Evolutionary conservation across 2,329 filamentous ascomycete species (phyloP), one percentile per base, ranked within the genome.

Genomic region (Fusarium duplospermum): DNA sequence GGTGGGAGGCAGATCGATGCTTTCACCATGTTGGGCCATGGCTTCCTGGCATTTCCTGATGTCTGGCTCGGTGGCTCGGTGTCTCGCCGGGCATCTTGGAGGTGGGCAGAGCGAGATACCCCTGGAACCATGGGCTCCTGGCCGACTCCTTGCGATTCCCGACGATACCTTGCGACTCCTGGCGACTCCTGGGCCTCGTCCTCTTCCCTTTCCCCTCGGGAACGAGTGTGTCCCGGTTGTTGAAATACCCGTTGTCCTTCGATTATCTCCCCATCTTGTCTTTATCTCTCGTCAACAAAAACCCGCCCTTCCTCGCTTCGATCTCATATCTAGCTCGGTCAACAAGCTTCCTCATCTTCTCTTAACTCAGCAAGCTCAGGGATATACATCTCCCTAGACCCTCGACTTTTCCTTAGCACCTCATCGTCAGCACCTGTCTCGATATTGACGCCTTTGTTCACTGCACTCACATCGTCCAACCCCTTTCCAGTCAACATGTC

Each of bases 401-500:
- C 50, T 57, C 4, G 22, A 42, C 36, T 58, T 57, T 27, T 35
- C 36, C 22, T 14, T 52, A 31, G 22, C 33, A 33, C 24, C 52
- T 38, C 52, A 29, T 20, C 20, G n/a, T 33, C 57, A 62, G 64
- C 36, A 50, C 13, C 60, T 64, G 29, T 20, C 52, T 29, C 47
- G 10, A 20, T 6, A 31, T 52, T 56, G 14, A 36, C 35, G 50
- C 36, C 31, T 35, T 38, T 56, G 22, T 45, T 27, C 33, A 31
- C 18, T 20, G 52, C 27, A 59, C 47, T 52, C 29, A 47, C 61
- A 31, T 27, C 22, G 8, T 4, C 13, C 27, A 22, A 40, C 36
- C 11, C 38, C 24, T 31, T 22, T 59, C 35, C 36, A 47, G 20
- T 18, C 69, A 70, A 56, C 22, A 83, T 83, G 79, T 80, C 80